Evolutionary conservation across 345 rosid genomes (phyloP), one percentile per base, ranked within the genome.

Genomic region (Salix viminalis): DNA sequence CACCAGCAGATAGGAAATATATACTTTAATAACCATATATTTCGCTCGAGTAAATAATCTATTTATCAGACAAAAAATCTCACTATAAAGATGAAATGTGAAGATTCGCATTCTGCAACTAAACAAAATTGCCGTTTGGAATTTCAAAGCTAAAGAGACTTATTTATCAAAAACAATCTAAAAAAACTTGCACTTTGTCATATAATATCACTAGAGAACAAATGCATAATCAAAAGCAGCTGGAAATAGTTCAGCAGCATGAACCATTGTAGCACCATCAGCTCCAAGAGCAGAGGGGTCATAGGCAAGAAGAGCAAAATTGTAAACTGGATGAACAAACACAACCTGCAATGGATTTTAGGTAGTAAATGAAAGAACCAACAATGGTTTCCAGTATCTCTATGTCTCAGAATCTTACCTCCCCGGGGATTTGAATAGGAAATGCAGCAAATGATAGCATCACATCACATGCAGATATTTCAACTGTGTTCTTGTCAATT

Each of bases 371-470:
- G 77, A 77, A 71, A 61, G 41, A 2, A 36, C 26, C 52, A 4
- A 14, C 21, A 66, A 30, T 32, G n/a, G 6, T 13, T 81, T 79
- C 48, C 52, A 70, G 26, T 44, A 70, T 67, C 46, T 30, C 54
- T 71, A n/a, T 8, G 44, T 15, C 9, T 60, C 30, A 67, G 70
- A 77, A 75, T 52, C 71, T 80, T 82, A 96, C 98, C 96, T 96
- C 94, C 78, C 98, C 99, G 21, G 98, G 98, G 83, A 93, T 90
- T 90, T 96, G 98, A 81, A 93, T 88, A 44, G 98, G 98, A 83
- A 85, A 96, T 77, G 97, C 99, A 79, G 98, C 94, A 81, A 96
- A 96, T 16, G 99, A 93, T 83, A 96, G 76, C 92, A 93, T 90
- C 89, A 96, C 91, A 84, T 96, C 99, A 39, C 92, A 92, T 36